Evolutionary conservation across 2,329 filamentous ascomycete genomes (phyloP), one percentile per base, ranked within the genome.

Genomic region (Fusarium praegraminearum): DNA sequence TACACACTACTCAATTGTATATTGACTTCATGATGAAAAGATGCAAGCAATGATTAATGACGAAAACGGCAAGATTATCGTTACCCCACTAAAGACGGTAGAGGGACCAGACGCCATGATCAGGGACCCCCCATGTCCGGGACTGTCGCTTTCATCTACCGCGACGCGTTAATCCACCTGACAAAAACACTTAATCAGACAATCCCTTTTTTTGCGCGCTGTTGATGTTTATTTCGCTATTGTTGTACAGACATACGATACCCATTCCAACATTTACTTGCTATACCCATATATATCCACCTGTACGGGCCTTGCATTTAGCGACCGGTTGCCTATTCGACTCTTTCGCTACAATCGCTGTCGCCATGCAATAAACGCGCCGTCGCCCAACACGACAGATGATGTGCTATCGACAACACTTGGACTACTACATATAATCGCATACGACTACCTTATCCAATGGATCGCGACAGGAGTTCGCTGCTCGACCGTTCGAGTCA

Each of bases 391-490:
- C 33, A 62, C 43, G 32, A 53, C 58, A 49, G 51, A 69, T 64
- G 46, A 72, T 74, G 62, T 73, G 57, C 69, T 62, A 65, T 60
- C 57, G 56, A 66, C 54, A 55, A 60, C 53, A 44, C 43, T 62
- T 40, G 35, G 49, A 49, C 68, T 57, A 61, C 47, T 40, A 20
- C 47, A 49, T 53, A 59, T 60, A 60, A 63, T 58, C 53, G 32
- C 52, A 50, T 18, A 47, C 35, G 53, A 36, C 43, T 43, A 36
- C 43, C 38, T 33, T 22, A 6, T 26, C 13, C 65, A 7, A 76
- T 78, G 75, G 74, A 77, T 43, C 72, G 71, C 67, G 67, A 75
- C 52, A 68, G 52, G 7, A 67, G 76, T 22, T 59, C 70, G 51
- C 60, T 75, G 47, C 62, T 58, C 43, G 61, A 55, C 38, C 70